phyloP scores from a whole-genome alignment of 2,329 filamentous ascomycete species.

The Alternaria infectoria region DNA sequence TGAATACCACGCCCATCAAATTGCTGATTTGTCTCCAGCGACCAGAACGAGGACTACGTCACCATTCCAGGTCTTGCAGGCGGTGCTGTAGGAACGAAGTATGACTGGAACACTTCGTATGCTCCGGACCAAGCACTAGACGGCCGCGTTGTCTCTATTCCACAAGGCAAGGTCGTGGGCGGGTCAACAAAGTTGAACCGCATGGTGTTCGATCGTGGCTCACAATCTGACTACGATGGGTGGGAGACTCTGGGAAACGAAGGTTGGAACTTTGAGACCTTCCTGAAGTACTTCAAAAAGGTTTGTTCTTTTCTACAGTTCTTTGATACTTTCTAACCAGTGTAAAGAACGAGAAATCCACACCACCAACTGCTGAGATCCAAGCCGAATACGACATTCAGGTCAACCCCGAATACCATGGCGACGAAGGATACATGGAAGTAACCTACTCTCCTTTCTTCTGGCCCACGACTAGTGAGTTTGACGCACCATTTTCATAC shows the following conservation, averaged over 20 bases:
- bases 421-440: slow-evolving; percentile 24
- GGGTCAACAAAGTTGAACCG: slow-evolving; percentile 49
- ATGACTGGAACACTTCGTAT: slow-evolving; percentile 35
- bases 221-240: slow-evolving; percentile 39
- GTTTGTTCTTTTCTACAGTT: background rate
- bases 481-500: background rate
- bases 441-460: slow-evolving; percentile 26
- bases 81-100: slow-evolving; percentile 30
- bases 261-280: slow-evolving; percentile 34
- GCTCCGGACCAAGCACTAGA: slow-evolving; percentile 14
- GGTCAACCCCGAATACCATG: slow-evolving; percentile 18
- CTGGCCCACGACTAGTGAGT: slow-evolving; percentile 31
- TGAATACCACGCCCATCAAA: background rate
- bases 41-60: slow-evolving; percentile 28
- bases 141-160: slow-evolving; percentile 18
- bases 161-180: slow-evolving; percentile 30
- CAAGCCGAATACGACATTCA: slow-evolving; percentile 28
- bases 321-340: slow-evolving; percentile 2
- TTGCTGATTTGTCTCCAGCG: slow-evolving; percentile 17
- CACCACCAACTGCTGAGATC: slow-evolving; percentile 23
- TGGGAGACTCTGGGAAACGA: slow-evolving; percentile 34
- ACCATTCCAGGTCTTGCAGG: slow-evolving; percentile 34
- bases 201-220: slow-evolving; percentile 38
- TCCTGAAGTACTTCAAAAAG: slow-evolving; percentile 37
- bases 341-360: slow-evolving; percentile 27